Percentiles rank a stretch among this genome's conserved stretches.
phyloP scores from a whole-genome alignment of 1,284 basidiomycete species.

The Waitea zeae region DNA sequence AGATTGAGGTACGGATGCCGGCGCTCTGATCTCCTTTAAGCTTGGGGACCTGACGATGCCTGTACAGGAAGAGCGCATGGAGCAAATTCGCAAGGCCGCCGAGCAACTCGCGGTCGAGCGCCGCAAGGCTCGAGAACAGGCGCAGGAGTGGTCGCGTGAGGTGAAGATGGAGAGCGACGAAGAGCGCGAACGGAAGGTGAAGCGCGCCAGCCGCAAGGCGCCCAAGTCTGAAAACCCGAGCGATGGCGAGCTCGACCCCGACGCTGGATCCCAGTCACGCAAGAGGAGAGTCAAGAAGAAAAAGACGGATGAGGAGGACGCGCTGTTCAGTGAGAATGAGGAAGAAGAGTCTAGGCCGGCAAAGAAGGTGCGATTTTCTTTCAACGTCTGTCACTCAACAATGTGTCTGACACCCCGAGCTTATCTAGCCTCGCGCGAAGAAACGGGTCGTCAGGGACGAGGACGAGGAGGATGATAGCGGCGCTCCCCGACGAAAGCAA shows the following conservation, averaged over 20 bases:
- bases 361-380: conserved; percentile 25
- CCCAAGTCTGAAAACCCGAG: neutral
- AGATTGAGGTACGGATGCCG: conserved; percentile 30
- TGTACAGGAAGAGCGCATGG: conserved; percentile 31
- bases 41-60: neutral
- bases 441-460: conserved; percentile 43
- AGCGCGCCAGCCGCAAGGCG: conserved; percentile 32
- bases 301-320: conserved; percentile 29
- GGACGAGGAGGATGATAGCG: conserved; percentile 41
- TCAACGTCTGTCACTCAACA: conserved; percentile 17
- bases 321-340: conserved; percentile 54
- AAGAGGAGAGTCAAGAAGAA: conserved; percentile 14
- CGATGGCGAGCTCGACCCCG: conserved; percentile 15
- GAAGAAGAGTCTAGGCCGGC: conserved; percentile 35
- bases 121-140: conserved; percentile 60
- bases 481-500: conserved; percentile 42
- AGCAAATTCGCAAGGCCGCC: conserved; percentile 39
- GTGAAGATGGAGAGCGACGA: conserved; percentile 57
- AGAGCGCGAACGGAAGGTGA: conserved; percentile 48
- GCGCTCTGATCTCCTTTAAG: neutral
- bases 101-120: conserved; percentile 63
- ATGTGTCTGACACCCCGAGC: neutral
- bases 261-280: too few relatives aligned
- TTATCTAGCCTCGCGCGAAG: conserved; percentile 17
- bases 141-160: conserved; percentile 55